Base-by-base conservation (phyloP, 2,329 filamentous ascomycete genomes). In the Calonectria henricotiae region DNA sequence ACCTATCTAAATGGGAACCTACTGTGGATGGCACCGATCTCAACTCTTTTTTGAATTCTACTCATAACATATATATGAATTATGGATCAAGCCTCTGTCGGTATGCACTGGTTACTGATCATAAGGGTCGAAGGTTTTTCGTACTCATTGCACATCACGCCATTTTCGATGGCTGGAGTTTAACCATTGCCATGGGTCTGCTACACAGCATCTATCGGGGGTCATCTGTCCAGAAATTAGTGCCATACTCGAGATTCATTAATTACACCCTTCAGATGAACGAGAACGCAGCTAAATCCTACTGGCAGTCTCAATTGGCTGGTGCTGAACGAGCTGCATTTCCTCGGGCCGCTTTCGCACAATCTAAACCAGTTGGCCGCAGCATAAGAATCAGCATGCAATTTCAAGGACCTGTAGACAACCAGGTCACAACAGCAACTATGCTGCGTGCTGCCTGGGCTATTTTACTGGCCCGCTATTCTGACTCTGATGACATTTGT, bases 391-490 rank as follows among this genome's bases (percentile, higher is more conserved):
- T 49, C 8, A 54, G 23, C n/a, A 44, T 49, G 2, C 1, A 27
- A 17, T 37, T 60, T 6, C 32, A 20, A 6, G 32, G 8, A 3
- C 3, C 43, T 1, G 15, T 13, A 6, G 37, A 43, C 27, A 47
- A 23, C 7, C 30, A n/a, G 32, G 61, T 72, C 2, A 75, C 73
- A 1, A 64, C 62, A 9, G 47, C 76, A 0, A 77, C 58, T 0
- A 13, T 76, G 12, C 9, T 78, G 11, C 68, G 71, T 1, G 84
- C 86, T 35, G 88, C 89, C 0, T 84, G 87, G 75, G 83, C 85
- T 7, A 85, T 87, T 67, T 75, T 91, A 1, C 90, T 4, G 80
- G 84, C 20, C 80, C 81, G 7, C 90, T 90, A 71, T 76, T 83
- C 2, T 41, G 87, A 70, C 1, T 70, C 68, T 0, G 39, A 80